Conservation (phyloP, 2,329 filamentous ascomycete species). For the Ophiostoma ulmi region DNA sequence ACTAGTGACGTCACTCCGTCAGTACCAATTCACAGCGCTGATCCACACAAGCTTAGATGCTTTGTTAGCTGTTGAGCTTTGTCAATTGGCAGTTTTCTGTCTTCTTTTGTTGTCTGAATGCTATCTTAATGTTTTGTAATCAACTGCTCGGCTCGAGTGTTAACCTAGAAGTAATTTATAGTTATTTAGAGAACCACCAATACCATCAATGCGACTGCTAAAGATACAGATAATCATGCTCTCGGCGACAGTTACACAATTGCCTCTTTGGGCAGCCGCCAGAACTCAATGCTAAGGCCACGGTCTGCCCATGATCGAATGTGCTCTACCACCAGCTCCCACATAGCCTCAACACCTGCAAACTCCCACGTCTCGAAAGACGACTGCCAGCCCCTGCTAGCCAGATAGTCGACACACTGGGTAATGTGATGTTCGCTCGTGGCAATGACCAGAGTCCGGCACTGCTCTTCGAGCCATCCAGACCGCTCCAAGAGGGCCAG, state of each 20-base stretch:
- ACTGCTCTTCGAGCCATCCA: background rate
- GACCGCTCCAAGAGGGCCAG: background rate
- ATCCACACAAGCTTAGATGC: background rate
- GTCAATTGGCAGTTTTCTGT: background rate
- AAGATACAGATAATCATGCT: conserved; percentile 1
- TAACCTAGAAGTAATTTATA: too few species aligned
- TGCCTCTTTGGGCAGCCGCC: conserved; percentile 28
- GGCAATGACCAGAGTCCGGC: background rate
- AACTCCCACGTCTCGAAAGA: background rate
- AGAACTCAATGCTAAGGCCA: conserved; percentile 32
- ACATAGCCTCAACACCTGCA: background rate
- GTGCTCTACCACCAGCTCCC: background rate
- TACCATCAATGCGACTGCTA: background rate
- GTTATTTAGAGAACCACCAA: background rate
- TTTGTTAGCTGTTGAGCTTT: background rate
- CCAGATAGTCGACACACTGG: background rate
- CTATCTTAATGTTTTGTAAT: too few species aligned
- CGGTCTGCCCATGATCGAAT: background rate
- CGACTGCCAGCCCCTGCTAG: background rate
- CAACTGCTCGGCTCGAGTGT: too few species aligned
- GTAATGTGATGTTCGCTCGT: background rate
- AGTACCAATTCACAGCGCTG: background rate
- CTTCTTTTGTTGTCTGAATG: too few species aligned
- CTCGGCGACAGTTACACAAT: background rate
- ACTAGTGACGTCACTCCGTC: conserved; percentile 10